Evolutionary conservation across 805 yeast species (phyloP).

Genomic region (Zygotorulaspora florentina): DNA sequence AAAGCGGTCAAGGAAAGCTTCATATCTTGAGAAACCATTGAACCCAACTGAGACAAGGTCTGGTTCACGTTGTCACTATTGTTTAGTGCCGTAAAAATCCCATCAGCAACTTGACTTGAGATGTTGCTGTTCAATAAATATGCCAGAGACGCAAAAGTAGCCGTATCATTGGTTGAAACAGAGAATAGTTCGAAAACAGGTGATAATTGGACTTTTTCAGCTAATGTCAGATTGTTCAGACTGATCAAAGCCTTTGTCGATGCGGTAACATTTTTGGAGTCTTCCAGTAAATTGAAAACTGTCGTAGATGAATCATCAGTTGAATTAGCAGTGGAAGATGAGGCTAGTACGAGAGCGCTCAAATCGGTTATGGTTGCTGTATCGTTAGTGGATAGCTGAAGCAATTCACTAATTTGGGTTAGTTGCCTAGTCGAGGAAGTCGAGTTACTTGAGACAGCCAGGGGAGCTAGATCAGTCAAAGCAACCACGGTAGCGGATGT

Average conservation of each 20-base stretch:
- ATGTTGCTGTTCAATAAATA: constrained; percentile 23
- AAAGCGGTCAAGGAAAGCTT: constrained; percentile 20
- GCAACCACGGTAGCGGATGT: constrained; percentile 25
- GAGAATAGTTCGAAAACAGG: constrained; percentile 28
- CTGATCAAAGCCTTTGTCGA: constrained; percentile 26
- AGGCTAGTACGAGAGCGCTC: constrained; percentile 15
- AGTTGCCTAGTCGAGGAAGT: constrained; percentile 16
- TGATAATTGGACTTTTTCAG: constrained; percentile 21
- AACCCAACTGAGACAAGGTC: constrained; percentile 13
- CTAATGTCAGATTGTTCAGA: constrained; percentile 22
- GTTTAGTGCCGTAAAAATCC: constrained; percentile 19
- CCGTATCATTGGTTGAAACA: constrained; percentile 22
- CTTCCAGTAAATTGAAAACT: constrained; percentile 22
- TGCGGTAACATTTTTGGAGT: constrained; percentile 24
- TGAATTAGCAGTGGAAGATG: constrained; percentile 1
- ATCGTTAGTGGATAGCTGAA: constrained; percentile 17
- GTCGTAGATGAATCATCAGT: constrained; percentile 8
- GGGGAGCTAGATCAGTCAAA: constrained; percentile 27
- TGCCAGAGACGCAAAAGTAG: constrained; percentile 20
- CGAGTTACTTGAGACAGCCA: constrained; percentile 20
- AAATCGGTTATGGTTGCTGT: constrained; percentile 22
- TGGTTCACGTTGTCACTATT: constrained; percentile 10
- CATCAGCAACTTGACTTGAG: constrained; percentile 15
- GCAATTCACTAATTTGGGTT: constrained; percentile 15
- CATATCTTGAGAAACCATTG: constrained; percentile 15